phyloP scores from a whole-genome alignment of 768 basidiomycete species.

The Panellus pusillus region DNA sequence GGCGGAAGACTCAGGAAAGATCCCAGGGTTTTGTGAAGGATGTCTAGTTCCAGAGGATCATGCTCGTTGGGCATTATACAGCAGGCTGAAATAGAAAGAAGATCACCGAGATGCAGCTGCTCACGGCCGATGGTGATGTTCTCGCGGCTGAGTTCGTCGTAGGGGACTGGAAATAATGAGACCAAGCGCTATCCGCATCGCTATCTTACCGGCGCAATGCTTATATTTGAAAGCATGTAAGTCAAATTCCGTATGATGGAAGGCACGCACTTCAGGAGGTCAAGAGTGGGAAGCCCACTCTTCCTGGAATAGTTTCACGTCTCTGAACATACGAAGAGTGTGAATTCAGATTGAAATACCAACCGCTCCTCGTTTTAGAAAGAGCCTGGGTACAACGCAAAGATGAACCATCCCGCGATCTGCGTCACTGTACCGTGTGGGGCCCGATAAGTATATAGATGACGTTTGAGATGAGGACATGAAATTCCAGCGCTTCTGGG shows the following conservation, averaged over 20 bases:
- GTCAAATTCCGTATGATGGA: not conserved
- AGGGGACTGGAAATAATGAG: slow-evolving; percentile 42
- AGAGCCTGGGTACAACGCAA: slow-evolving; percentile 63
- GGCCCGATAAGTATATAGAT: not conserved
- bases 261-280: slow-evolving; percentile 55
- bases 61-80: no score
- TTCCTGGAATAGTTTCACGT: slow-evolving; percentile 53
- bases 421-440: slow-evolving; percentile 69
- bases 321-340: slow-evolving; percentile 33
- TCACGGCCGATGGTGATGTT: slow-evolving; percentile 58
- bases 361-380: slow-evolving; percentile 61
- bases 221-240: slow-evolving; percentile 45
- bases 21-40: no score
- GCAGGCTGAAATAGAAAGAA: no score
- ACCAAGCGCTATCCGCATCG: not conserved
- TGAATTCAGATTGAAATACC: not conserved
- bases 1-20: no score
- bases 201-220: slow-evolving; percentile 52
- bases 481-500: slow-evolving; percentile 63
- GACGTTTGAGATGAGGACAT: slow-evolving; percentile 20
- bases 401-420: slow-evolving; percentile 71
- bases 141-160: slow-evolving; percentile 53
- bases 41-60: no score
- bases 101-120: slow-evolving; percentile 23
- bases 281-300: slow-evolving; percentile 72